Percentiles rank a stretch among this genome's conserved stretches.
Evolutionary conservation across 1,284 basidiomycete genomes (phyloP).

Genomic region (Phenoliferia sp.): DNA sequence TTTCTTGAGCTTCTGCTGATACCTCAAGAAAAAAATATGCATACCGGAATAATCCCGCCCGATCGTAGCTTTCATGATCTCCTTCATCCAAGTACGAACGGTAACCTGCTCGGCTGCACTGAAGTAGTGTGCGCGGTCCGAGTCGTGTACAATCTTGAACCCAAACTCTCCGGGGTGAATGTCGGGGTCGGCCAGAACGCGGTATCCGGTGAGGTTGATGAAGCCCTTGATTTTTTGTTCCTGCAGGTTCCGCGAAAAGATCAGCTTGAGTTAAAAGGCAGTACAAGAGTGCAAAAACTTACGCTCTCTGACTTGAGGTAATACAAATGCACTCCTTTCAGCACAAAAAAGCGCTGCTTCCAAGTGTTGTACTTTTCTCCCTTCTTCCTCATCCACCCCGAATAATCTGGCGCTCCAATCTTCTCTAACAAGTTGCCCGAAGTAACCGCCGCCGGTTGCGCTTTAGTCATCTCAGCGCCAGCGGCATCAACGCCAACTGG

Average conservation of each 20-base stretch:
- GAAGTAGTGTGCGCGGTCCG: slow-evolving; percentile 84
- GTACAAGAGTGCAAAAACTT: slow-evolving; percentile 40
- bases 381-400: slow-evolving; percentile 93
- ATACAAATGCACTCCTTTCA: slow-evolving; percentile 88
- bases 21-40: no score
- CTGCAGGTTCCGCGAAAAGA: slow-evolving; percentile 46
- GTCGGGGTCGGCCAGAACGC: slow-evolving; percentile 88
- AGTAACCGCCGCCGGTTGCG: slow-evolving; percentile 44
- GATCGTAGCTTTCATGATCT: slow-evolving; percentile 98
- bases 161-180: slow-evolving; percentile 88
- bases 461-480: slow-evolving; percentile 45
- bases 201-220: slow-evolving; percentile 86
- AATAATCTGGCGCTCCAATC: slow-evolving; percentile 80
- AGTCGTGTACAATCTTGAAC: slow-evolving; percentile 88
- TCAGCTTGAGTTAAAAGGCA: slow-evolving; percentile 26
- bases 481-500: slow-evolving; percentile 34
- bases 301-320: slow-evolving; percentile 71
- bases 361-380: slow-evolving; percentile 89
- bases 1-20: not conserved
- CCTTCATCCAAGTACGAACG: slow-evolving; percentile 98
- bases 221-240: slow-evolving; percentile 94
- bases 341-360: slow-evolving; percentile 89
- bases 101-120: slow-evolving; percentile 77
- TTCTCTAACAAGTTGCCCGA: slow-evolving; percentile 62
- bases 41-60: slow-evolving; percentile 80